These are phyloP conservation scores for Camellia granthamiana DNA, from an alignment of 148 eudicot species.

Conservation along the genomic window DNA sequence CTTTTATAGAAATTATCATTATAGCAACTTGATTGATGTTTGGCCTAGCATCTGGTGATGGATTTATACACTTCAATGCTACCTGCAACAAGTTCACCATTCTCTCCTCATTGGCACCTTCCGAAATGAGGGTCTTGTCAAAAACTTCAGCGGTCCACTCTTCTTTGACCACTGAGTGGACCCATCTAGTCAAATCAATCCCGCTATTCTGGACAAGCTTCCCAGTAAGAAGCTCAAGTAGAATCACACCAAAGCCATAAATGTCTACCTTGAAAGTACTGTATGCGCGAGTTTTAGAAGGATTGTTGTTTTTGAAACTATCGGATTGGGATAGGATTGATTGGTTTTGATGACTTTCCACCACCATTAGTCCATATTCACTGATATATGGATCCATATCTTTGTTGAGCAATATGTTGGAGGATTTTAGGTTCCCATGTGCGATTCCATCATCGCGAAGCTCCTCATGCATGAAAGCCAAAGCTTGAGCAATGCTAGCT, in stretches of 20 bases:
- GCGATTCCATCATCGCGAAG: slow-evolving; percentile 31
- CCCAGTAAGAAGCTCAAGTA: slow-evolving; percentile 48
- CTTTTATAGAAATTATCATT: slow-evolving; percentile 36
- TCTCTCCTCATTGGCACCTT: slow-evolving; percentile 42
- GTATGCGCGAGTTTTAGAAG: slow-evolving; percentile 7
- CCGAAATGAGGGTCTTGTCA: slow-evolving; percentile 33
- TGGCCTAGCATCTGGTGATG: slow-evolving; percentile 41
- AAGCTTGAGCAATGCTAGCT: slow-evolving; percentile 25
- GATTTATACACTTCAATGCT: slow-evolving; percentile 41
- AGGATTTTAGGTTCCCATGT: slow-evolving; percentile 52
- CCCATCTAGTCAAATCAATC: slow-evolving; percentile 39
- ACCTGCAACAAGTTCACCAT: slow-evolving; percentile 47
- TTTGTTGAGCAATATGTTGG: slow-evolving; percentile 43
- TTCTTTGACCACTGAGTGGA: slow-evolving; percentile 35
- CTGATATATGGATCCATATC: slow-evolving; percentile 42
- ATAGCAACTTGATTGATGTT: slow-evolving; percentile 27
- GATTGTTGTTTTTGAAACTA: slow-evolving; percentile 7
- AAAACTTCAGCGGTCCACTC: slow-evolving; percentile 55
- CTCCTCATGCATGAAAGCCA: slow-evolving; percentile 44
- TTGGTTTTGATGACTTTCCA: slow-evolving; percentile 18
- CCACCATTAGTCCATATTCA: slow-evolving; percentile 48
- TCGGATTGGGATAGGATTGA: slow-evolving; percentile 4
- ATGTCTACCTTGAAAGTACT: slow-evolving; percentile 31
- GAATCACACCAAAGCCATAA: slow-evolving; percentile 36
- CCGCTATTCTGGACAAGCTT: slow-evolving; percentile 39